Percentiles rank a stretch among this genome's conserved stretches.
Conservation (phyloP, 73 alveolate species). For the Paramecium tetraurelia region DNA sequence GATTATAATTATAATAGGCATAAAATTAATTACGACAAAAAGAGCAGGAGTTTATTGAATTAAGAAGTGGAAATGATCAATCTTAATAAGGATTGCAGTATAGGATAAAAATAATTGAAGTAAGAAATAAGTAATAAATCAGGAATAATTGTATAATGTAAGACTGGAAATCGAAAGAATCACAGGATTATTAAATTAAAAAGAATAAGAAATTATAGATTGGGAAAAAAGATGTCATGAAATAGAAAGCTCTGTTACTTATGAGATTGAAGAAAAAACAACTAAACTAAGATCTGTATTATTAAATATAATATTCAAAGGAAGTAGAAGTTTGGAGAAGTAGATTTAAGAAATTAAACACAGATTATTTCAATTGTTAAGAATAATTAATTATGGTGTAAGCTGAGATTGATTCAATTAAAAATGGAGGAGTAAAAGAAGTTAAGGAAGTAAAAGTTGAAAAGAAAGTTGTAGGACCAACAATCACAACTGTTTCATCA, state of each 20-base stretch:
- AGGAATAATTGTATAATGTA: not conserved
- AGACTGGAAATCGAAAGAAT: slow-evolving; percentile 12
- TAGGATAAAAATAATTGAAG: not conserved
- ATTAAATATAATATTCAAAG: not conserved
- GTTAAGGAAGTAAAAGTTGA: slow-evolving; percentile 24
- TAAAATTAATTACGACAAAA: not conserved
- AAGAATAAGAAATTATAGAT: not conserved
- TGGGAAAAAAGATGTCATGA: not conserved
- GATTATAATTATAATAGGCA: not conserved
- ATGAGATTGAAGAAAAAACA: slow-evolving; percentile 1
- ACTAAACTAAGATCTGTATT: not conserved
- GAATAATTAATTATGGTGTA: slow-evolving; percentile 7
- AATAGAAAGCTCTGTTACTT: not conserved
- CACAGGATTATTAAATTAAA: not conserved
- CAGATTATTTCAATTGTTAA: not conserved
- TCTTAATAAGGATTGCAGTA: not conserved
- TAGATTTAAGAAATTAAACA: slow-evolving; percentile 26
- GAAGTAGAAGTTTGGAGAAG: slow-evolving; percentile 33
- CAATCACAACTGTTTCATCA: not conserved
- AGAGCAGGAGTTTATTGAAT: not conserved
- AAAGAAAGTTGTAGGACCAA: slow-evolving; percentile 25
- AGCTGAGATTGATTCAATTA: slow-evolving; percentile 15
- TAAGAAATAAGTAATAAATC: not conserved
- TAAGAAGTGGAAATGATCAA: slow-evolving; percentile 12
- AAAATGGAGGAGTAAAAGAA: slow-evolving; percentile 42